phyloP scores from a whole-genome alignment of 23 red algal species.

The Chondrus crispus region DNA sequence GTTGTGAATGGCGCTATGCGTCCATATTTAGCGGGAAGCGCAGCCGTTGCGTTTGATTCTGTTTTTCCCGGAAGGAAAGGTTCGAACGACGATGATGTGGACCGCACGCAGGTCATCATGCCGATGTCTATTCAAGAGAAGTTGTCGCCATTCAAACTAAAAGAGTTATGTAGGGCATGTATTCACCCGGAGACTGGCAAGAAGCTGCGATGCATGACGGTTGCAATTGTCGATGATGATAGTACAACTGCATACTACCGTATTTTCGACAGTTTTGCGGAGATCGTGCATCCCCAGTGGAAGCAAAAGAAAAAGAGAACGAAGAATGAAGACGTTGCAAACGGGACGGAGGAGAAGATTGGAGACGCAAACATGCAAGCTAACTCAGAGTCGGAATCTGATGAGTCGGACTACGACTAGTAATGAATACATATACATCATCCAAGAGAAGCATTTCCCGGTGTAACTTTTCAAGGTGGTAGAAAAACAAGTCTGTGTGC shows the following conservation, averaged over 20 bases:
- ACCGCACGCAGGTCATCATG: slow-evolving; percentile 51
- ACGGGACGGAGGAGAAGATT: not conserved
- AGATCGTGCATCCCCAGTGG: slow-evolving; percentile 48
- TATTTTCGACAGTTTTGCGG: slow-evolving; percentile 24
- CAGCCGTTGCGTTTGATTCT: slow-evolving; percentile 45
- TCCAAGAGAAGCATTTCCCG: no score
- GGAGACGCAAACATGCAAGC: not conserved
- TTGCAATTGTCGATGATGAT: slow-evolving; percentile 75
- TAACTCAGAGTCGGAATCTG: not conserved
- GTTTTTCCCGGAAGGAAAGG: not conserved
- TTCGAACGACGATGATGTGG: not conserved
- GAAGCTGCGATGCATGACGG: slow-evolving; percentile 37
- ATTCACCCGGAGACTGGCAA: slow-evolving; percentile 29
- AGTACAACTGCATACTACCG: slow-evolving; percentile 89
- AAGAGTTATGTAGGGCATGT: slow-evolving; percentile 2
- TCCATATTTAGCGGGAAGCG: slow-evolving; percentile 32
- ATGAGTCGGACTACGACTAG: not conserved
- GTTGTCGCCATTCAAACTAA: not conserved
- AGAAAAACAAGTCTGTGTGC: no score
- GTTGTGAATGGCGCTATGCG: slow-evolving; percentile 1
- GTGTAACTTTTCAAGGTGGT: no score
- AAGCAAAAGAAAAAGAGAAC: slow-evolving; percentile 4
- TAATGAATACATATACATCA: not conserved
- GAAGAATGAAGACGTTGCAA: slow-evolving; percentile 17
- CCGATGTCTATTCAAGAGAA: slow-evolving; percentile 18